Conservation (phyloP, 2,329 filamentous ascomycete genomes). For the Verticillium zaregamsianum region DNA sequence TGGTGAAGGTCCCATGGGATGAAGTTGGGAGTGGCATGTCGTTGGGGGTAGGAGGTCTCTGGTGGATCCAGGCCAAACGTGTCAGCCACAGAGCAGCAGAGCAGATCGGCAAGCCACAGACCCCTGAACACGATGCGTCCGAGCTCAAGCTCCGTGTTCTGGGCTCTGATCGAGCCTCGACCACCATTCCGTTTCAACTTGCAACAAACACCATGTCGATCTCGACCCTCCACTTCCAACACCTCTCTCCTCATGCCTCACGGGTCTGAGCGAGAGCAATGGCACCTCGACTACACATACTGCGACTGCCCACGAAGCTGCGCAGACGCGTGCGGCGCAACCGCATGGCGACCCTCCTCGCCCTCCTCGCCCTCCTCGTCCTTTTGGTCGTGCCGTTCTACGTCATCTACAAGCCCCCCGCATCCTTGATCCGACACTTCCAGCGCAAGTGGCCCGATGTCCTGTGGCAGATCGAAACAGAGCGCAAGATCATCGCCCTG, state of each 20-base stretch:
- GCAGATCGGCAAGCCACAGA: not conserved
- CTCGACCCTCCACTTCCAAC: not conserved
- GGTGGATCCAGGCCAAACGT: not conserved
- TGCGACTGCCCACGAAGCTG: slow-evolving; percentile 52
- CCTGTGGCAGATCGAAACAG: slow-evolving; percentile 62
- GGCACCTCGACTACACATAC: slow-evolving; percentile 38
- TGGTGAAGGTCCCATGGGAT: not conserved
- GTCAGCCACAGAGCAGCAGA: not conserved
- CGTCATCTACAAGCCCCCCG: slow-evolving; percentile 70
- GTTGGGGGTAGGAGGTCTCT: too few species aligned
- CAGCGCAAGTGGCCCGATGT: slow-evolving; percentile 71
- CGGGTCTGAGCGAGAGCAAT: slow-evolving; percentile 4
- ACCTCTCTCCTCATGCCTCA: not conserved
- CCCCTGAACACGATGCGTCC: not conserved
- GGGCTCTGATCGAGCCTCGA: not conserved
- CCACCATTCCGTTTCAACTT: not conserved
- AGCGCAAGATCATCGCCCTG: slow-evolving; percentile 67
- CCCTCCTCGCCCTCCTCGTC: slow-evolving; percentile 31
- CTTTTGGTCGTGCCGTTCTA: slow-evolving; percentile 34
- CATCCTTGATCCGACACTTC: slow-evolving; percentile 66
- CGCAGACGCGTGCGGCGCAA: slow-evolving; percentile 54
- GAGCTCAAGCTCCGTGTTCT: not conserved
- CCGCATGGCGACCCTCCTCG: slow-evolving; percentile 51
- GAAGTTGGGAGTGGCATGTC: not conserved
- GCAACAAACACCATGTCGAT: not conserved